Evolutionary conservation across 2,329 filamentous ascomycete genomes (phyloP).

Genomic region (Laburnicola sp.): DNA sequence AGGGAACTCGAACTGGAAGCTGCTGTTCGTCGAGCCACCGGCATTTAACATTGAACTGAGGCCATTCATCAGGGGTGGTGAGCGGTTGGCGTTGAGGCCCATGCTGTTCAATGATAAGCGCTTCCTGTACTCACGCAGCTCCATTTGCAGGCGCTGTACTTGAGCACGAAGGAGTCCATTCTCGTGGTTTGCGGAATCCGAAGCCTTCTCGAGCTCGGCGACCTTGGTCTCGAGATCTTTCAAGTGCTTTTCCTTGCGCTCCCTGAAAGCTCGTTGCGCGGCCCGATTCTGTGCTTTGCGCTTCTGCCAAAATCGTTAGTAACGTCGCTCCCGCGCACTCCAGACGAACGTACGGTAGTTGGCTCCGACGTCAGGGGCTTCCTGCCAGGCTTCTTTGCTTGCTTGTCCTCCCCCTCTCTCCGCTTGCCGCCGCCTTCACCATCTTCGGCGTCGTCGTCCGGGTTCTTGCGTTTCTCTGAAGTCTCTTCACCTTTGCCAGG

Average conservation of each 20-base stretch:
- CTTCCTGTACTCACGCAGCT: slow-evolving; percentile 90
- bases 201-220: slow-evolving; percentile 72
- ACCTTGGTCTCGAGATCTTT: slow-evolving; percentile 71
- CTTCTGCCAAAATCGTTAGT: slow-evolving; percentile 62
- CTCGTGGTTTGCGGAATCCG: slow-evolving; percentile 79
- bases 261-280: slow-evolving; percentile 63
- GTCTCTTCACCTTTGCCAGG: slow-evolving; percentile 52
- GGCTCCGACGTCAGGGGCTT: slow-evolving; percentile 96
- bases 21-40: slow-evolving; percentile 70
- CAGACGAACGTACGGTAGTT: slow-evolving; percentile 73
- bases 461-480: slow-evolving; percentile 68
- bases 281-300: slow-evolving; percentile 78
- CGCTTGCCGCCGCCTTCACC: slow-evolving; percentile 73
- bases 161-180: slow-evolving; percentile 83
- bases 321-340: slow-evolving; percentile 6
- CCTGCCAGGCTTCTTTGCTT: slow-evolving; percentile 91
- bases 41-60: slow-evolving; percentile 51
- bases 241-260: slow-evolving; percentile 67
- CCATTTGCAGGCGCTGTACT: slow-evolving; percentile 81
- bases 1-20: slow-evolving; percentile 95
- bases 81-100: slow-evolving; percentile 50
- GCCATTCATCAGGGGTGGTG: slow-evolving; percentile 51
- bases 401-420: slow-evolving; percentile 80
- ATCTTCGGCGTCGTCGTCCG: slow-evolving; percentile 65
- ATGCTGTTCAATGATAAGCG: slow-evolving; percentile 67